Conservation (phyloP, 2,329 filamentous ascomycete species). For the Chaetomium strumarium region DNA sequence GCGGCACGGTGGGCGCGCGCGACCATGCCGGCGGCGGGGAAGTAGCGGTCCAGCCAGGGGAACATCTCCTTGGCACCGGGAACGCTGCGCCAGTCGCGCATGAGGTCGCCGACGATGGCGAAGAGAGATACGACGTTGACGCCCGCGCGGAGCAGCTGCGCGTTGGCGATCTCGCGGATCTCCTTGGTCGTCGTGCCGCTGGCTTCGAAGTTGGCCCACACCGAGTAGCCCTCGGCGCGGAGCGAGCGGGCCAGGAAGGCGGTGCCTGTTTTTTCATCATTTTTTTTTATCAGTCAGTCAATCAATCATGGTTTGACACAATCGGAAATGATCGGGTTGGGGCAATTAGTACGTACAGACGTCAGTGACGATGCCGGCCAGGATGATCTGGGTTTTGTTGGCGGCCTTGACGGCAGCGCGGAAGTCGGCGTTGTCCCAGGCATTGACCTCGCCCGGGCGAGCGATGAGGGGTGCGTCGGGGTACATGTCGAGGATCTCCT, state of each 20-base stretch:
- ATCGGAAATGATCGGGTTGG: no score
- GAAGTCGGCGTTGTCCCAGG: conserved; percentile 71
- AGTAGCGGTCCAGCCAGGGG: conserved; percentile 58
- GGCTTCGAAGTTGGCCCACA: conserved; percentile 68
- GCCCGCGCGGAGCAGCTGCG: conserved; percentile 60
- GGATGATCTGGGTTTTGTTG: conserved; percentile 62
- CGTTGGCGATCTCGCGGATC: conserved; percentile 58
- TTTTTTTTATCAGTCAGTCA: no score
- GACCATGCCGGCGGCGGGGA: conserved; percentile 59
- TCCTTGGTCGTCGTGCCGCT: conserved; percentile 55
- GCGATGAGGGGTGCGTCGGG: conserved; percentile 60
- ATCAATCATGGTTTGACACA: no score
- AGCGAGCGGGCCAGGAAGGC: conserved; percentile 69
- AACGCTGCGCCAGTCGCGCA: conserved; percentile 61
- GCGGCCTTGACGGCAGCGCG: conserved; percentile 58
- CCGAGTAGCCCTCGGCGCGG: conserved; percentile 62
- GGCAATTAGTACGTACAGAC: conserved; percentile 51
- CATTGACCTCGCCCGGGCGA: conserved; percentile 67
- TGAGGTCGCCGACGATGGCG: conserved; percentile 59
- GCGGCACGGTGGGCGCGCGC: conserved; percentile 52
- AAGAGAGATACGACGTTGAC: conserved; percentile 60
- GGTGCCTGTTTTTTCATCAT: conserved; percentile 41
- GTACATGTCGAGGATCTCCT: conserved; percentile 63
- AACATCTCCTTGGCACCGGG: conserved; percentile 51
- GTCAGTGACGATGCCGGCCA: conserved; percentile 68